phyloP scores from a whole-genome alignment of 768 basidiomycete genomes.

The Kwoniella bestiolae region DNA sequence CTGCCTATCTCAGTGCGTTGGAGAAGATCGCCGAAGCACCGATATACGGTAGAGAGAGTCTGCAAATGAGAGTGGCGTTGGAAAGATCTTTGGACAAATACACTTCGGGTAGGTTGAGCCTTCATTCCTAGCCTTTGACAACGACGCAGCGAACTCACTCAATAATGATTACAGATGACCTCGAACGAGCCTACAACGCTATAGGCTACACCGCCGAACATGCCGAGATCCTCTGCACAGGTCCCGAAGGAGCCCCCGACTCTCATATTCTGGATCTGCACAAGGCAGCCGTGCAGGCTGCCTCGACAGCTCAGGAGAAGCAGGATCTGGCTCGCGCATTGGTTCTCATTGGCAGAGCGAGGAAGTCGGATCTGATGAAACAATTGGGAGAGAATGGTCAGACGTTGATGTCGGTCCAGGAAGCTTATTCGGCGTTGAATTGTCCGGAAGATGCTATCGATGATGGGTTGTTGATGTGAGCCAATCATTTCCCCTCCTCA shows the following conservation, averaged over 20 bases:
- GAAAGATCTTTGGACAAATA: constrained; percentile 45
- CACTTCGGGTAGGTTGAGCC: constrained; percentile 27
- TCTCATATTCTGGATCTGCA: constrained; percentile 39
- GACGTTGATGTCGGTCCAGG: constrained; percentile 41
- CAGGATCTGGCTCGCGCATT: constrained; percentile 30
- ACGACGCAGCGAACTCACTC: constrained; percentile 8
- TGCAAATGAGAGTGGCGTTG: constrained; percentile 35
- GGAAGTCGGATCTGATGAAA: constrained; percentile 31
- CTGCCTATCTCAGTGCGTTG: constrained; percentile 37
- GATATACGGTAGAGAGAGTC: constrained; percentile 27
- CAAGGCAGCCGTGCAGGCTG: constrained; percentile 36
- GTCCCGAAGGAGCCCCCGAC: constrained; percentile 42
- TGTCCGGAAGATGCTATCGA: constrained; percentile 46
- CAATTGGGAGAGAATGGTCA: constrained; percentile 36
- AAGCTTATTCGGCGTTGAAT: constrained; percentile 45
- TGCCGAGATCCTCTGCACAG: constrained; percentile 27
- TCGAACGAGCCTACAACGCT: constrained; percentile 35
- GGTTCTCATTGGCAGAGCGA: constrained; percentile 27
- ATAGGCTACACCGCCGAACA: constrained; percentile 41
- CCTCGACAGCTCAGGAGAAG: constrained; percentile 21
- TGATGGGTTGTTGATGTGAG: constrained; percentile 50
- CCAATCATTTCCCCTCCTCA: neutral
- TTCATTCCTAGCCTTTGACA: neutral
- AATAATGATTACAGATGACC: constrained; percentile 24
- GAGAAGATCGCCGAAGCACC: constrained; percentile 28